These are phyloP conservation scores for Neurospora crassa DNA, from an alignment of 2,329 filamentous ascomycete genomes.

Conservation along the genomic window DNA sequence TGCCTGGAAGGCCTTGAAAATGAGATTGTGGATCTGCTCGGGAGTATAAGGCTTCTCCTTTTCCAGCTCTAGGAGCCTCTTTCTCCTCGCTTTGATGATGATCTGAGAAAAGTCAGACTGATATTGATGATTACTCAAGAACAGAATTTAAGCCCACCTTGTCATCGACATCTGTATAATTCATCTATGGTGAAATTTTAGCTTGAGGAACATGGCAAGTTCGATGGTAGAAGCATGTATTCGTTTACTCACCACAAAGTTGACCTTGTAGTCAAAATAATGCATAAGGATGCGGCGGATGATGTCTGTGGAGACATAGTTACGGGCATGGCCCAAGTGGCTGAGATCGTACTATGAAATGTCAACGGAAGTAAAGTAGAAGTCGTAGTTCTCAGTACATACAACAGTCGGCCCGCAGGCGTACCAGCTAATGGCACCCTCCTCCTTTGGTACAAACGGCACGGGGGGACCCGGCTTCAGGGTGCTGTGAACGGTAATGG, in stretches of 20 bases:
- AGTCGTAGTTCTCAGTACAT: conserved; percentile 49
- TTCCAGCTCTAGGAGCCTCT: conserved; percentile 70
- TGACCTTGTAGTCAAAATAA: conserved; percentile 74
- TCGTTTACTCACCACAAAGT: conserved; percentile 50
- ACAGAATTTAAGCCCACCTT: conserved; percentile 9
- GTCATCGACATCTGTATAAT: conserved; percentile 66
- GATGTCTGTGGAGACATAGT: conserved; percentile 87
- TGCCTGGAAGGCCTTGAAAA: conserved; percentile 41
- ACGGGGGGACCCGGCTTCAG: conserved; percentile 63
- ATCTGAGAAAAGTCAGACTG: conserved; percentile 28
- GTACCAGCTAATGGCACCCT: conserved; percentile 72
- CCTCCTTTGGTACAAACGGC: conserved; percentile 63
- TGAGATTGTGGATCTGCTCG: conserved; percentile 37
- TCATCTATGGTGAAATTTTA: conserved; percentile 44
- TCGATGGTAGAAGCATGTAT: background rate
- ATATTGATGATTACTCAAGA: background rate
- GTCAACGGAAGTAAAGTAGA: background rate
- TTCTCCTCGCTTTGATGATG: conserved; percentile 58
- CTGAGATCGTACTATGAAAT: conserved; percentile 55
- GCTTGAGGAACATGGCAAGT: background rate
- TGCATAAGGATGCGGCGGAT: conserved; percentile 72
- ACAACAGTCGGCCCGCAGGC: conserved; percentile 78
- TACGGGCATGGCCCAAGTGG: conserved; percentile 72
- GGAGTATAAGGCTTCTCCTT: conserved; percentile 55
- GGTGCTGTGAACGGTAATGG: conserved; percentile 71